Conservation (phyloP, 129 eudicot species). For the Centrapalus pauciflorus region DNA sequence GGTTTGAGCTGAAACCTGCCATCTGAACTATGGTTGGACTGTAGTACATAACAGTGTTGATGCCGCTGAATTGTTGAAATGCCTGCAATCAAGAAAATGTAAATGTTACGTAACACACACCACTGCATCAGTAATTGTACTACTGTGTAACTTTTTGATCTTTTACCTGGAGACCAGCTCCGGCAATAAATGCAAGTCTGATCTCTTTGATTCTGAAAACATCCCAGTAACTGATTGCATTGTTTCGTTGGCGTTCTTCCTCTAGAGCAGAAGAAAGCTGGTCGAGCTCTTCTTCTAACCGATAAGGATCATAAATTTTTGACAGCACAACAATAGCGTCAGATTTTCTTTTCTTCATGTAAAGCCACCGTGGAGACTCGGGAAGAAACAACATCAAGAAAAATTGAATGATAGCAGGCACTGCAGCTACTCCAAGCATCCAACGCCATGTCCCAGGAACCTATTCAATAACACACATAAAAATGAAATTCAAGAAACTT, state of each 20-base stretch:
- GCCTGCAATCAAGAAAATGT: slow-evolving; percentile 51
- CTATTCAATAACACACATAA: slow-evolving; percentile 28
- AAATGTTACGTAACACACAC: background rate
- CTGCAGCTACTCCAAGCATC: slow-evolving; percentile 80
- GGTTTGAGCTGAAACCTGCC: slow-evolving; percentile 78
- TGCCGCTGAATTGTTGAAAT: slow-evolving; percentile 72
- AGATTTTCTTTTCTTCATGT: slow-evolving; percentile 63
- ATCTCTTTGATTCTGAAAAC: slow-evolving; percentile 52
- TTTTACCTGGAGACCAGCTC: slow-evolving; percentile 91
- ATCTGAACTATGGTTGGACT: slow-evolving; percentile 85
- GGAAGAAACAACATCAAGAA: slow-evolving; percentile 59
- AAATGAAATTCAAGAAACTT: background rate
- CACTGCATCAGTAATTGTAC: no score
- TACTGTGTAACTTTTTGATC: no score
- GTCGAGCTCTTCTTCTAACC: slow-evolving; percentile 67
- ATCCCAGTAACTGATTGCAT: slow-evolving; percentile 48
- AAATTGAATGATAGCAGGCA: slow-evolving; percentile 72
- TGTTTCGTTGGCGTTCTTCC: slow-evolving; percentile 52
- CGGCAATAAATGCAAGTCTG: slow-evolving; percentile 78
- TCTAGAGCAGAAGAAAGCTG: slow-evolving; percentile 59
- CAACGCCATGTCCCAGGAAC: slow-evolving; percentile 89
- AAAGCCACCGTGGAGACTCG: slow-evolving; percentile 86
- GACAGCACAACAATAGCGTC: slow-evolving; percentile 70
- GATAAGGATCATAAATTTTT: slow-evolving; percentile 66
- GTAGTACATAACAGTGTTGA: slow-evolving; percentile 80